Conservation (phyloP, 1,284 basidiomycete species). For the Sanghuangporus weigelae region DNA sequence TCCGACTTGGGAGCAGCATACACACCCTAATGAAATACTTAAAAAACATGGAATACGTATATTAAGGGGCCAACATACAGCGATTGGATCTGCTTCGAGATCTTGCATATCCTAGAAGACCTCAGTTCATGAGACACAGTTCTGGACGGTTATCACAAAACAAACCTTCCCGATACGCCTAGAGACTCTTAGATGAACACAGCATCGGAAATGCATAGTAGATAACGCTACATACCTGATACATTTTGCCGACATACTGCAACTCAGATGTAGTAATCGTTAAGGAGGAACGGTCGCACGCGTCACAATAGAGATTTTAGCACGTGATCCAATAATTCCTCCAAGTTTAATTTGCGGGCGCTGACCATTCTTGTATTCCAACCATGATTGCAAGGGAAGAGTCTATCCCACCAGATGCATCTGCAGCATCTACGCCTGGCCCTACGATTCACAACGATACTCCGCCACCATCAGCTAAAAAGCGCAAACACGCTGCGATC, state of each 20-base stretch:
- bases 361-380: background rate
- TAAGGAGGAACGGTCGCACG: background rate
- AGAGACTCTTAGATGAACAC: background rate
- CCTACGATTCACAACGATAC: slow-evolving; percentile 18
- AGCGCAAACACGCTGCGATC: slow-evolving; percentile 38
- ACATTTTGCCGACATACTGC: background rate
- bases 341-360: background rate
- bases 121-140: background rate
- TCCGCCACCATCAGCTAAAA: slow-evolving; percentile 23
- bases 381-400: slow-evolving; percentile 17
- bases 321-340: background rate
- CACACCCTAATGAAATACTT: background rate
- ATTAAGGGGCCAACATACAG: slow-evolving; percentile 36
- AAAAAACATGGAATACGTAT: background rate
- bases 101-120: slow-evolving; percentile 53
- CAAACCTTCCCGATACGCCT: slow-evolving; percentile 69
- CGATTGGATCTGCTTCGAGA: slow-evolving; percentile 53
- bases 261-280: background rate
- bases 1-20: slow-evolving; percentile 32
- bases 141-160: background rate
- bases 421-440: slow-evolving; percentile 29
- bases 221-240: background rate
- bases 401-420: slow-evolving; percentile 32
- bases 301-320: background rate
- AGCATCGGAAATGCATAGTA: background rate